These are phyloP conservation scores for Hymenoscyphus scutula DNA, from an alignment of 2,329 filamentous ascomycete genomes.

Conservation along the genomic window DNA sequence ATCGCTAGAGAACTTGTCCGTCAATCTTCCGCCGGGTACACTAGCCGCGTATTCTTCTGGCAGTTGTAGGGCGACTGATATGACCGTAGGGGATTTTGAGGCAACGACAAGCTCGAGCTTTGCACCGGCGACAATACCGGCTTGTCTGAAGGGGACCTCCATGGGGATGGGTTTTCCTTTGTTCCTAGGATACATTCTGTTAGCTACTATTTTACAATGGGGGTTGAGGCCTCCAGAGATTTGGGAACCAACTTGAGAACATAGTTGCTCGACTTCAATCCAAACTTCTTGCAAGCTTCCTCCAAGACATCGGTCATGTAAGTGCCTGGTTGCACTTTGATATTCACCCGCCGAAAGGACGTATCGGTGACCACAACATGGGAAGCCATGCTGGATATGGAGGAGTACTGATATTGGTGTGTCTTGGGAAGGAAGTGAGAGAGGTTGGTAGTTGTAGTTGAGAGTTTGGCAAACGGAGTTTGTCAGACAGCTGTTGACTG, in stretches of 20 bases:
- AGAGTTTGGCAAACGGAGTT: slow-evolving; percentile 24
- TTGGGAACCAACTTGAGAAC: slow-evolving; percentile 66
- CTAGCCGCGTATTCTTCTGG: slow-evolving; percentile 66
- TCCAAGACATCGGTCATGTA: slow-evolving; percentile 81
- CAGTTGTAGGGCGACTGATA: slow-evolving; percentile 86
- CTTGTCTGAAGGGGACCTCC: slow-evolving; percentile 77
- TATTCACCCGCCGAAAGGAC: slow-evolving; percentile 69
- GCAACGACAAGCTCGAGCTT: slow-evolving; percentile 89
- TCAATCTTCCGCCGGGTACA: slow-evolving; percentile 64
- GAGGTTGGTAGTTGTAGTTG: neutral
- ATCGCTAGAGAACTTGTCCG: slow-evolving; percentile 84
- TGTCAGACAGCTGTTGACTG: slow-evolving; percentile 25
- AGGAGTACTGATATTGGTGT: neutral
- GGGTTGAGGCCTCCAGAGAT: neutral
- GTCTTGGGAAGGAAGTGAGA: neutral
- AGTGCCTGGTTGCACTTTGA: slow-evolving; percentile 81
- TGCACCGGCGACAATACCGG: slow-evolving; percentile 79
- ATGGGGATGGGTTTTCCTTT: slow-evolving; percentile 86
- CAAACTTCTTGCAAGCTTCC: slow-evolving; percentile 81
- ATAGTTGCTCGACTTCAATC: slow-evolving; percentile 61
- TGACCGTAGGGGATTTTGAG: slow-evolving; percentile 78
- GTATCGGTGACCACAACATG: slow-evolving; percentile 86
- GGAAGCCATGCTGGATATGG: slow-evolving; percentile 62
- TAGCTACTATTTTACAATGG: slow-evolving; percentile 17
- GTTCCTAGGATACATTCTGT: slow-evolving; percentile 49